These are phyloP conservation scores for Papiliotrema fonsecae DNA, from an alignment of 1,284 basidiomycete genomes.

Conservation along the genomic window DNA sequence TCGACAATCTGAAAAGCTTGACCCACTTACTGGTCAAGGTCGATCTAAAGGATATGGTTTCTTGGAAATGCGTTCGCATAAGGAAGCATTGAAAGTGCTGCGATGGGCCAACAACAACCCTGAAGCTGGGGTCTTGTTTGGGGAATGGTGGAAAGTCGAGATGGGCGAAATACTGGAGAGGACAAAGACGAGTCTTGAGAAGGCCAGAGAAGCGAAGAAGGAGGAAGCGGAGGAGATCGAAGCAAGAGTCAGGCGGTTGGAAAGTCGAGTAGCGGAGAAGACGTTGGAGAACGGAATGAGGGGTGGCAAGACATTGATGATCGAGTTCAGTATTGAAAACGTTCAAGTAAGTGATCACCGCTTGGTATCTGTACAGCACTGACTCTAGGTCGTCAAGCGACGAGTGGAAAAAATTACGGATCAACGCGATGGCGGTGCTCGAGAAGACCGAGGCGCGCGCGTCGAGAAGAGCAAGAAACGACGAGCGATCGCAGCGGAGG, in stretches of 20 bases:
- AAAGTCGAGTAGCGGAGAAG: slow-evolving; percentile 50
- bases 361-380: background rate
- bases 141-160: slow-evolving; percentile 79
- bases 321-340: slow-evolving; percentile 93
- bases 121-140: slow-evolving; percentile 60
- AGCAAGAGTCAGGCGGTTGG: slow-evolving; percentile 45
- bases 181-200: slow-evolving; percentile 52
- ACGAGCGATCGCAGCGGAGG: slow-evolving; percentile 4
- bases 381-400: slow-evolving; percentile 40
- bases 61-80: slow-evolving; percentile 80
- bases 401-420: slow-evolving; percentile 42
- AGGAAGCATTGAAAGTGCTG: slow-evolving; percentile 83
- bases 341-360: slow-evolving; percentile 58
- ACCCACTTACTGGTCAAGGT: slow-evolving; percentile 78
- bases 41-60: slow-evolving; percentile 93
- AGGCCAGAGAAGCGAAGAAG: slow-evolving; percentile 41
- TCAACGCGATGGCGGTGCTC: slow-evolving; percentile 8
- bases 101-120: slow-evolving; percentile 92
- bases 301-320: slow-evolving; percentile 63
- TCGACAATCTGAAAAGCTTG: slow-evolving; percentile 71
- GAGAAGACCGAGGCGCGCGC: background rate
- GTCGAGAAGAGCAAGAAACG: slow-evolving; percentile 5
- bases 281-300: slow-evolving; percentile 45
- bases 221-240: slow-evolving; percentile 31
- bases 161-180: slow-evolving; percentile 62